A percentile compares a stretch with the other conserved stretches of the same genome.
Evolutionary conservation across 805 yeast genomes (phyloP).

Genomic region (Schwanniomyces vanrijiae): DNA sequence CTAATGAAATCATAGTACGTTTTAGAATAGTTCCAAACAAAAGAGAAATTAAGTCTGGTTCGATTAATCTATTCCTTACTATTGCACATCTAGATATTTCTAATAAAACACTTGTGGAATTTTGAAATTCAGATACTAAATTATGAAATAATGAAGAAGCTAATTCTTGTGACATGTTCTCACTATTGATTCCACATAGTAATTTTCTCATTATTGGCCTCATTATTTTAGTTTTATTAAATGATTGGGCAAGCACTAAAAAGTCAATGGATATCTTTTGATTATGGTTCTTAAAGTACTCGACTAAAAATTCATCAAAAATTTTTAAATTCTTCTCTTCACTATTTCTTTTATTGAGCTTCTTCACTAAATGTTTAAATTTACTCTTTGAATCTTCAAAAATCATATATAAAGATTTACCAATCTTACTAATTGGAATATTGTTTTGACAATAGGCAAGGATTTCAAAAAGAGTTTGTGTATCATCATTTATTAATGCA

Average conservation of each 20-base stretch:
- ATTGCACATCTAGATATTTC: conserved; percentile 6
- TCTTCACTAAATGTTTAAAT: conserved; percentile 2
- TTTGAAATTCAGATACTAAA: not conserved
- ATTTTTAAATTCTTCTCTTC: not conserved
- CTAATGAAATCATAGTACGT: not conserved
- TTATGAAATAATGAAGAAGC: not conserved
- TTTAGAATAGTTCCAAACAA: conserved; percentile 5
- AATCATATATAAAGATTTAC: not conserved
- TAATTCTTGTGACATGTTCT: not conserved
- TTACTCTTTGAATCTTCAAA: not conserved
- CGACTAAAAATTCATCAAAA: conserved; percentile 3
- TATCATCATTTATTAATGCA: not conserved
- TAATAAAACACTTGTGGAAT: conserved; percentile 4
- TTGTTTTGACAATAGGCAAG: not conserved
- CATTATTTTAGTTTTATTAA: conserved; percentile 3
- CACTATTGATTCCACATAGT: not conserved
- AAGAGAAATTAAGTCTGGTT: conserved; percentile 4
- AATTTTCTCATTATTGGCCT: conserved; percentile 1
- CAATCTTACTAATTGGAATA: not conserved
- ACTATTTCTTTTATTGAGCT: conserved; percentile 1
- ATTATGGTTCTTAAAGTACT: not conserved
- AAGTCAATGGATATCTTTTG: not conserved
- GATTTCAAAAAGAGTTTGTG: not conserved
- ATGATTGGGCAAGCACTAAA: not conserved
- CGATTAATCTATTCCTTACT: conserved; percentile 9